Base-by-base conservation (phyloP, 1,139 yeast species). In the Suhomyces chickasaworum region DNA sequence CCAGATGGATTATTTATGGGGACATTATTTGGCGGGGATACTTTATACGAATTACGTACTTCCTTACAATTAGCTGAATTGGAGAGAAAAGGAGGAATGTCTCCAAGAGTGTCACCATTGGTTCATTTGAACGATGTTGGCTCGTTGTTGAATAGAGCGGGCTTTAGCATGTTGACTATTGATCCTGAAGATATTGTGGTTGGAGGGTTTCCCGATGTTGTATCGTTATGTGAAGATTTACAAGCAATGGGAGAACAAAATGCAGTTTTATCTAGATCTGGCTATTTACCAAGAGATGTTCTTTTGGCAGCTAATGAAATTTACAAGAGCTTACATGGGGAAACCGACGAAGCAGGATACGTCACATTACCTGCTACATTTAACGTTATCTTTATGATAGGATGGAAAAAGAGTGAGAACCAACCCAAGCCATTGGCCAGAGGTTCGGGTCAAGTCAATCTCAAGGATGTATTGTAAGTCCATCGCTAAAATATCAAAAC, bases 1-100 rank as follows among this genome's bases (percentile, higher is more conserved):
- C 95, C 95, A 0, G 96, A 89, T 61, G 95, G 96, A 1, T 72
- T 89, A 61, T 86, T 89, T 55, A 76, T 89, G 77, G 95, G 87
- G 1, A 80, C 90, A n/a, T 77, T 89, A 73, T 79, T 87, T 56
- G 95, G 95, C 7, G 95, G 93, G 5, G 96, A 89, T 61, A 85
- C 95, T 1, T 68, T 89, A 22, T 89, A 82, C 58, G 96, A 89
- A 63, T 71, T 89, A 45, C 75, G 96, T 43, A 86, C 96, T 0
- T 75, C 91, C 1, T 69, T 89, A 41, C 96, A 89, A 61, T 68
- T 89, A 45, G 95, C 96, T 0, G 96, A 89, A 58, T 68, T 84
- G 64, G 96, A 89, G 58, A 73, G 95, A 44, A 72, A 69, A 44
- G 95, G 95, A 7, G 91, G 96, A 3, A 77, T 88, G 51, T 80